phyloP scores from a whole-genome alignment of 176 grass and related monocot genomes.

The Oryza glumipatula region DNA sequence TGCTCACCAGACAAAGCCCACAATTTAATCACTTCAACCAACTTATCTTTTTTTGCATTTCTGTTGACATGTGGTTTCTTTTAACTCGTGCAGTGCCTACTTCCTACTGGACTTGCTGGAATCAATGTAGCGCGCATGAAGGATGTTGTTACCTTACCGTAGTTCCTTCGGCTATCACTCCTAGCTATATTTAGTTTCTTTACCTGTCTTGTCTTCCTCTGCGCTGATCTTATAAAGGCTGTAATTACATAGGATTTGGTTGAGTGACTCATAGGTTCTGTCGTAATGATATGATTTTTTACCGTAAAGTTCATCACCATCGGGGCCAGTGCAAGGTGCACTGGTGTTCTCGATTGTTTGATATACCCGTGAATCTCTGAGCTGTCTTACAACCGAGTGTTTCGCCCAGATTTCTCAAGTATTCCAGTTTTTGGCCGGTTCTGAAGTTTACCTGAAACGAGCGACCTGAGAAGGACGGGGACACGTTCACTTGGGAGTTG shows the following conservation, averaged over 20 bases:
- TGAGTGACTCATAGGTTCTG: constrained; percentile 22
- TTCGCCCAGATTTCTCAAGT: neutral
- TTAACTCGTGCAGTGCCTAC: constrained; percentile 29
- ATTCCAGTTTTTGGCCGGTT: neutral
- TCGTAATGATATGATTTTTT: constrained; percentile 43
- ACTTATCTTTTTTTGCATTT: neutral
- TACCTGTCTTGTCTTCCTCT: neutral
- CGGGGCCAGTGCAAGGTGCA: neutral
- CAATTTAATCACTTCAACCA: neutral
- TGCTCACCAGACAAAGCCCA: neutral
- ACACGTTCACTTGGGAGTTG: neutral
- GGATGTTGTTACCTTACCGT: constrained; percentile 46
- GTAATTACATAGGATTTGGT: constrained; percentile 50
- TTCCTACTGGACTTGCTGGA: constrained; percentile 34
- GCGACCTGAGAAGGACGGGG: no score
- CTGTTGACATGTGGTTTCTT: constrained; percentile 20
- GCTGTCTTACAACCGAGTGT: neutral
- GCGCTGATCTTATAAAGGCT: constrained; percentile 33
- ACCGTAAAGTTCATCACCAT: neutral
- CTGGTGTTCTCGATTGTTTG: neutral
- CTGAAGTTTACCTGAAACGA: neutral
- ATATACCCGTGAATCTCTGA: neutral
- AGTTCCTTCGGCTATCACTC: constrained; percentile 24
- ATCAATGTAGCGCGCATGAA: constrained; percentile 20
- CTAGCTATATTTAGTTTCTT: constrained; percentile 22